These are phyloP conservation scores for Vinca major DNA, from an alignment of 305 asterid genomes.

Conservation along the genomic window DNA sequence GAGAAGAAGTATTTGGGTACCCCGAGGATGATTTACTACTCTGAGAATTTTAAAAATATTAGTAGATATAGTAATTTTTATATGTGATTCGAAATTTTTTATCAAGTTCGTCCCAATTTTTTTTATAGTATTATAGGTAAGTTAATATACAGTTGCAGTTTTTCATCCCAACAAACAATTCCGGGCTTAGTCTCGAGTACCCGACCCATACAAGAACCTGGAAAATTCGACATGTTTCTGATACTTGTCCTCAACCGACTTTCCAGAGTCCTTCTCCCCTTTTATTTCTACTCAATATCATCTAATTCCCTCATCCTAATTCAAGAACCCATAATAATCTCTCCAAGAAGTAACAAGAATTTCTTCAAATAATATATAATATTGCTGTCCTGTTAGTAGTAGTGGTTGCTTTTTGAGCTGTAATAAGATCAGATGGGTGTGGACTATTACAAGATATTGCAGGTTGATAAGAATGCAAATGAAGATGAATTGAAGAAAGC, in stretches of 20 bases:
- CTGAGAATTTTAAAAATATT: no score
- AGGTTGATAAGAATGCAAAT: constrained; percentile 63
- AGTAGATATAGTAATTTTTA: no score
- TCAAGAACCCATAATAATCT: neutral
- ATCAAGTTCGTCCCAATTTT: no score
- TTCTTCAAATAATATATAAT: neutral
- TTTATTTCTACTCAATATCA: no score
- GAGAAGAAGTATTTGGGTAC: no score
- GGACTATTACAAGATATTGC: constrained; percentile 66
- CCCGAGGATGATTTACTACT: no score
- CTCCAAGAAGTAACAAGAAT: neutral
- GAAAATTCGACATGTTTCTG: constrained; percentile 17
- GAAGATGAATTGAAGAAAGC: constrained; percentile 52
- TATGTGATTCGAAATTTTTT: no score
- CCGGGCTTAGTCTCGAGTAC: neutral
- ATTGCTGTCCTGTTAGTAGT: no score
- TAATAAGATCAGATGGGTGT: constrained; percentile 41
- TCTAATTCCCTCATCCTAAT: neutral
- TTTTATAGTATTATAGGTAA: no score
- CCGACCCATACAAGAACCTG: neutral
- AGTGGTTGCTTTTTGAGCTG: no score
- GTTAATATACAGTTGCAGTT: no score
- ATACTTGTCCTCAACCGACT: neutral
- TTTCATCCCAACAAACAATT: no score
- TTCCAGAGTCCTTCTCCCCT: constrained; percentile 39